Percentiles rank a stretch among this genome's conserved stretches.
Conservation (phyloP, 495 filamentous ascomycete species). For the Hyaloscypha bicolor region DNA sequence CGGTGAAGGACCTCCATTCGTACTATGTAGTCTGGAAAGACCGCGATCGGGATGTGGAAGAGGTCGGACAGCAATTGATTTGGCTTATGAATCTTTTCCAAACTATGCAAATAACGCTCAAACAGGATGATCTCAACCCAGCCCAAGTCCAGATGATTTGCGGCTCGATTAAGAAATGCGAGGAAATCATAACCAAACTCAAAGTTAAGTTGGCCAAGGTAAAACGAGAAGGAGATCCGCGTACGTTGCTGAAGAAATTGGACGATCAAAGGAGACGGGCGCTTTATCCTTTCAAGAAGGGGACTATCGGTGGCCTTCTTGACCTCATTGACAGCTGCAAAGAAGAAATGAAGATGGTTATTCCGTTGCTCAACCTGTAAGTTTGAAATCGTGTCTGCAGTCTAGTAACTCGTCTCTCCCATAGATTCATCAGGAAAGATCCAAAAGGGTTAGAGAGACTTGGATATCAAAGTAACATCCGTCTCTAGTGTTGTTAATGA, state of each 20-base stretch:
- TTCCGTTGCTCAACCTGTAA: not conserved
- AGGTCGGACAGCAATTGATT: not conserved
- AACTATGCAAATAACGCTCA: not conserved
- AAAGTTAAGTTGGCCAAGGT: not conserved
- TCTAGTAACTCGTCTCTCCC: not conserved
- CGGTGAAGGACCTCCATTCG: not conserved
- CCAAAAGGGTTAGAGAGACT: not conserved
- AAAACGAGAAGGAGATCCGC: not conserved
- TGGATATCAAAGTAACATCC: not conserved
- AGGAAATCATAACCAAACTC: not conserved
- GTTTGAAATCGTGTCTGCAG: not conserved
- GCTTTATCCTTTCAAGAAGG: not conserved
- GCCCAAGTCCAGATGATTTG: not conserved
- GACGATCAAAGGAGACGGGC: not conserved
- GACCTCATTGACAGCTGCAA: not conserved
- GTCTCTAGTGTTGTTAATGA: not conserved
- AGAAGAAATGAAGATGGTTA: not conserved
- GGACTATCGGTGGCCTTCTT: not conserved
- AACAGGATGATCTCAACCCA: not conserved
- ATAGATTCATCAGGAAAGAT: not conserved
- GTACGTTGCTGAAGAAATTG: not conserved
- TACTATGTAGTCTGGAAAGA: not conserved
- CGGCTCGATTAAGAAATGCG: not conserved
- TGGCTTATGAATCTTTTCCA: not conserved
- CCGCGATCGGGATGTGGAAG: not conserved